Conservation (phyloP, 768 basidiomycete species). For the Leccinellum luteum region DNA sequence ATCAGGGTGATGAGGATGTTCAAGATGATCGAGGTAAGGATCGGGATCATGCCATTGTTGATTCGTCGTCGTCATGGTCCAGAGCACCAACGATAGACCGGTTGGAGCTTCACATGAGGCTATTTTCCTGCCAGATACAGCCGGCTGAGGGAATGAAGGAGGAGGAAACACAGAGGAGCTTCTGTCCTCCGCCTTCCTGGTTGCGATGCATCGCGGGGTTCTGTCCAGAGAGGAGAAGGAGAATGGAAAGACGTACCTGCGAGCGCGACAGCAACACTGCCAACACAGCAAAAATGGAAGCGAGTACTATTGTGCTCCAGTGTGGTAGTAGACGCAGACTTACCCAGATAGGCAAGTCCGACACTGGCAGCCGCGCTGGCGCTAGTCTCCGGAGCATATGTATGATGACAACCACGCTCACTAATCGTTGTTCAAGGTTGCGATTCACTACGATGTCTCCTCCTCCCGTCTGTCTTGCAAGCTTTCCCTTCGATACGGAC, state of each 20-base stretch:
- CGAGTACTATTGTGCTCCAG: neutral
- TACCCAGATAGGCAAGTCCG: neutral
- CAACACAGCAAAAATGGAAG: neutral
- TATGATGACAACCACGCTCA: neutral
- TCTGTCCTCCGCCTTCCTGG: neutral
- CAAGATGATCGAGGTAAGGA: neutral
- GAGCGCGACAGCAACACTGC: too few relatives aligned
- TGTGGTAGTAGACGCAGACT: too few relatives aligned
- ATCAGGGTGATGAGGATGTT: neutral
- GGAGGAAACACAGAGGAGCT: neutral
- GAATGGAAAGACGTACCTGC: too few relatives aligned
- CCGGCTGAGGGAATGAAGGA: neutral
- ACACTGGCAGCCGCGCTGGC: neutral
- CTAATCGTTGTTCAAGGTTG: neutral
- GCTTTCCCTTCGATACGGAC: slow-evolving; percentile 7
- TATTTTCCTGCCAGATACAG: neutral
- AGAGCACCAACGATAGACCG: neutral
- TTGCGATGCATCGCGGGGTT: too few relatives aligned
- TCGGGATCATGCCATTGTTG: neutral
- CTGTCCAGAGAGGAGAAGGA: too few relatives aligned
- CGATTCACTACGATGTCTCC: neutral
- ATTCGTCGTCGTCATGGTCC: neutral
- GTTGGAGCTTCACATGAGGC: too few relatives aligned
- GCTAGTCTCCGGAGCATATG: too few relatives aligned
- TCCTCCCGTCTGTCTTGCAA: neutral